Conservation (phyloP, 1,284 basidiomycete species). For the Fomitopsis schrenkii region DNA sequence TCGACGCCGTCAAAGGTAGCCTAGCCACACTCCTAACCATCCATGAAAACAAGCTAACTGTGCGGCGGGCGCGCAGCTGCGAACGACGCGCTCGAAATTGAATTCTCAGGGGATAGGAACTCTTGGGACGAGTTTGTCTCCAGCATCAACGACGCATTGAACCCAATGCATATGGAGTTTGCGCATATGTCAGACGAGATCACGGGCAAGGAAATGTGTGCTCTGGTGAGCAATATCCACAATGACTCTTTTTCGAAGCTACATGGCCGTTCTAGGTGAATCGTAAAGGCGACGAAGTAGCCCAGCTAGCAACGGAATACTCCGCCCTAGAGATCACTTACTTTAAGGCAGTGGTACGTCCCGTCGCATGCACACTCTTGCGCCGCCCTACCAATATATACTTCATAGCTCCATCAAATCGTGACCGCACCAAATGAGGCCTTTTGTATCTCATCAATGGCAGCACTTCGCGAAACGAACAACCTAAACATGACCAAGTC, state of each 20-base stretch:
- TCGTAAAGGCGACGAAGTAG: conserved; percentile 69
- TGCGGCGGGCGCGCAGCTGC: conserved; percentile 35
- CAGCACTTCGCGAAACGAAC: conserved; percentile 69
- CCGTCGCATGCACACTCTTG: neutral
- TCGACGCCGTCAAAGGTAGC: conserved; percentile 58
- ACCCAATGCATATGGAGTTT: conserved; percentile 70
- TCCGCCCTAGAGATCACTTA: conserved; percentile 71
- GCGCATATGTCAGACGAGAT: conserved; percentile 58
- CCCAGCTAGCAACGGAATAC: conserved; percentile 82
- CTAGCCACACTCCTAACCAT: neutral
- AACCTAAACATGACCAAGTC: conserved; percentile 68
- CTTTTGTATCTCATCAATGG: conserved; percentile 72
- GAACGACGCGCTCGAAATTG: conserved; percentile 45
- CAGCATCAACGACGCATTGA: conserved; percentile 55
- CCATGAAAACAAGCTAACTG: neutral
- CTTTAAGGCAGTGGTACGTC: conserved; percentile 74
- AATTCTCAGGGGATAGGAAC: conserved; percentile 36
- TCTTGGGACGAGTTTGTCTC: conserved; percentile 60
- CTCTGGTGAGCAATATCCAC: conserved; percentile 43
- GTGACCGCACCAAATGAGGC: conserved; percentile 73
- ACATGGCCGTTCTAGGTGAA: conserved; percentile 52
- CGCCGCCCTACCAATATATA: neutral
- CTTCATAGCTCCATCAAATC: conserved; percentile 78
- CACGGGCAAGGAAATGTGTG: conserved; percentile 59
- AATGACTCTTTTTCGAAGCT: too few species aligned